Evolutionary conservation across 23 red algal genomes (phyloP), one percentile per base, ranked within the genome.

Genomic region (Gracilaria gracilis): DNA sequence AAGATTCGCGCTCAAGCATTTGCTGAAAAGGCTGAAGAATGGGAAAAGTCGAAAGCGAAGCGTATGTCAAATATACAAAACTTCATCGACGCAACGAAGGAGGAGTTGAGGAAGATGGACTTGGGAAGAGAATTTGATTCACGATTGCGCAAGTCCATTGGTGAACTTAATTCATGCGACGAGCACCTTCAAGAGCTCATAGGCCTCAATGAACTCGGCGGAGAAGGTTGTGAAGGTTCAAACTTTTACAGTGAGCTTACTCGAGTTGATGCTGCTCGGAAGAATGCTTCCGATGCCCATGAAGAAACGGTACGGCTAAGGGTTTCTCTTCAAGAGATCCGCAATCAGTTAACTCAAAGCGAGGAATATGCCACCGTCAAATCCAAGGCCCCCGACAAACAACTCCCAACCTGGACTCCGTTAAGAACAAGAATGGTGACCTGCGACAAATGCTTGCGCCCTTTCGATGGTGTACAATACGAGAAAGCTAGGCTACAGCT

Each of bases 391-490:
- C 28, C 6, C 11, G 66, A 2, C 3, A 36, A 73, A 74, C 8
- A 82, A 61, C 28, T 62, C 23, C 40, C 55, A 16, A 50, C 72
- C 21, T 46, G 38, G 72, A 51, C 39, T 50, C 46, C 72, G 0
- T 20, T 31, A 20, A 28, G 40, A 25, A 27, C 40, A 0, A 25
- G 72, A 31, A 77, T 54, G 15, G 67, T 75, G 11, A 58, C 84
- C 46, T 87, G 84, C 61, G 84, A 87, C 50, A 87, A 67, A 57
- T 87, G 84, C 31, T 28, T 87, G 31, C 61, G 84, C 33, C 84
- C 84, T 24, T 87, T 87, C 61, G 84, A 87, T 42, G 84, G 84
- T 58, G 66, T 34, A 24, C 84, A 73, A 53, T 87, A 87, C 69
- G 67, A 57, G 25, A 39, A 87, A 58, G 84, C 84, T 14, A 35